These are phyloP conservation scores for Psilocybe cyanescens DNA, from an alignment of 768 basidiomycete genomes.

Conservation along the genomic window DNA sequence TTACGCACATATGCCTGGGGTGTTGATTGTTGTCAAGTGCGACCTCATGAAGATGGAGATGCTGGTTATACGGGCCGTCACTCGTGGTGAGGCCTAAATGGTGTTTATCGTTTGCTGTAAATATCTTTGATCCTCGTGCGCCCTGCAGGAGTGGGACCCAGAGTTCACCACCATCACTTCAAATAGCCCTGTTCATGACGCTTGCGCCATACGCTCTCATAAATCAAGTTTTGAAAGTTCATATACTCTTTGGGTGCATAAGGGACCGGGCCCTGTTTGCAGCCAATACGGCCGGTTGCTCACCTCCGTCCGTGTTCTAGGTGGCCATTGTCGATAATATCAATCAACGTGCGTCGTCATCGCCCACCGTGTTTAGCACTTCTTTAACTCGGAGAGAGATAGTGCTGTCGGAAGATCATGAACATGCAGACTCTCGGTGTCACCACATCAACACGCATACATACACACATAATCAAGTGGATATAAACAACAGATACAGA, in stretches of 20 bases:
- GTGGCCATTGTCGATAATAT: constrained; percentile 9
- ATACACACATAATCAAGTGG: too few species aligned
- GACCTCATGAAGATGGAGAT: background rate
- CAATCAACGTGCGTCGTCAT: constrained; percentile 3
- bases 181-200: constrained; percentile 4
- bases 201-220: constrained; percentile 9
- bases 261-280: background rate
- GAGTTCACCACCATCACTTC: too few species aligned
- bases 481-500: too few species aligned
- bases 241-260: constrained; percentile 14
- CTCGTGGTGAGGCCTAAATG: constrained; percentile 9
- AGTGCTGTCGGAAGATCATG: constrained; percentile 11
- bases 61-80: constrained; percentile 10
- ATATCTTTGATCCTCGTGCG: background rate
- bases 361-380: too few species aligned
- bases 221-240: constrained; percentile 5
- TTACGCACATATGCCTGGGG: constrained; percentile 10
- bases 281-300: too few species aligned
- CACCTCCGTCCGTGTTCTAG: background rate
- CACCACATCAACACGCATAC: too few species aligned
- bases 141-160: too few species aligned
- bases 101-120: constrained; percentile 10
- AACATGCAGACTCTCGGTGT: constrained; percentile 5
- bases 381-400: background rate
- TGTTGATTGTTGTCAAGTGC: constrained; percentile 1